phyloP scores from a whole-genome alignment of 805 yeast species.

The Lipomyces lipofer region DNA sequence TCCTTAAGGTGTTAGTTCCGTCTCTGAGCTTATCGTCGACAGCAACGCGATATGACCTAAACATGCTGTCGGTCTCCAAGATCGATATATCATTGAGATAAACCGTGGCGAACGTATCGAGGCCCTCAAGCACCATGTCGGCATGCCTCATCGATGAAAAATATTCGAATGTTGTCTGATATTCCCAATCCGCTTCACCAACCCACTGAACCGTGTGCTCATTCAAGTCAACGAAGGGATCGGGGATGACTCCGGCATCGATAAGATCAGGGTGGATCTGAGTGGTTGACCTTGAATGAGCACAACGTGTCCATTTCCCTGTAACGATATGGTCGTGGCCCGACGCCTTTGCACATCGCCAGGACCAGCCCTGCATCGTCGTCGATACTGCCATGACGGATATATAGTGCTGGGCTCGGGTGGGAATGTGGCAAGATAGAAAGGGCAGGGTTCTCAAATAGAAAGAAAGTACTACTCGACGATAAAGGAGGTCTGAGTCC shows the following conservation, averaged over 20 bases:
- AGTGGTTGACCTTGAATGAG: constrained; percentile 29
- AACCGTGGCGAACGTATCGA: constrained; percentile 48
- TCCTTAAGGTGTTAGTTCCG: constrained; percentile 40
- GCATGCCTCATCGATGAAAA: neutral
- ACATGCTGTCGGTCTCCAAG: constrained; percentile 48
- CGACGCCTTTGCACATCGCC: constrained; percentile 21
- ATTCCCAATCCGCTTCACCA: constrained; percentile 53
- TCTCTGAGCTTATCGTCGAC: constrained; percentile 33
- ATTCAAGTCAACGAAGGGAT: constrained; percentile 49
- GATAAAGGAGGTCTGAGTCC: too few species aligned
- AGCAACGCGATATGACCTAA: constrained; percentile 41
- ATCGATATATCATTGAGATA: constrained; percentile 44
- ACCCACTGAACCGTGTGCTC: constrained; percentile 53
- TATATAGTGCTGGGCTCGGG: too few species aligned
- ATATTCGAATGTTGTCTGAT: constrained; percentile 36
- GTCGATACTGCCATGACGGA: neutral
- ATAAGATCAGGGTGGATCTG: constrained; percentile 49
- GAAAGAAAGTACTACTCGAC: too few species aligned
- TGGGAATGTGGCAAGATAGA: too few species aligned
- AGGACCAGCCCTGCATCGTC: constrained; percentile 22
- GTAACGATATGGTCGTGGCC: neutral
- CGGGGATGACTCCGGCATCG: constrained; percentile 44
- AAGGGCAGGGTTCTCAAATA: too few species aligned
- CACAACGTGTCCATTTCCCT: constrained; percentile 24
- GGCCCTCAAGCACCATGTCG: constrained; percentile 46